Evolutionary conservation across 1,284 basidiomycete species (phyloP), one percentile per base, ranked within the genome.

Genomic region (Irpex lacteus): DNA sequence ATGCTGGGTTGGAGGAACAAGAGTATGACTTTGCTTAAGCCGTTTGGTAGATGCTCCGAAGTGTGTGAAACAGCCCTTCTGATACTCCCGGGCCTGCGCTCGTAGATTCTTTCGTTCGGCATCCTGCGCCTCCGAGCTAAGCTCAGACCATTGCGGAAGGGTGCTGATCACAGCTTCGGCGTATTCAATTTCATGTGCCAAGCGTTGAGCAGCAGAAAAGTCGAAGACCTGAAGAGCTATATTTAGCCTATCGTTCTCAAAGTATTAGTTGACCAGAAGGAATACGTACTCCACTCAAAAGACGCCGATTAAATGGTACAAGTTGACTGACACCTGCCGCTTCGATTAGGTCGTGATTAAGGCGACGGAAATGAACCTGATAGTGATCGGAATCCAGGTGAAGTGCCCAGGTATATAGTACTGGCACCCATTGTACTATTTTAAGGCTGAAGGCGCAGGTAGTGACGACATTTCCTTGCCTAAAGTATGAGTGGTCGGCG

Each of bases 401-500:
- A 21, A 37, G 6, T 15, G 62, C 21, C 60, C 60, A 65, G 1
- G 64, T 62, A 44, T 62, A 62, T 3, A 65, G 52, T 4, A 65
- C 50, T 7, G 64, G 64, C 19, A 60, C 49, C 64, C 64, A 65
- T 13, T 13, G 13, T n/a, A 38, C 52, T 8, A 53, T n/a, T 4
- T 4, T 21, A 4, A 53, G 8, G 26, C 36, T 60, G 57, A 62
- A 65, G 3, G 36, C 60, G 32, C 44, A 36, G 6, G 64, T 62
- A 2, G 49, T 52, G 21, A 65, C 11, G 11, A 65, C 56, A n/a
- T 19, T 62, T 3, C 64, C 64, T 5, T 40, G 3, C 11, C 13
- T 19, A 49, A 65, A 62, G 36, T 53, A 65, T 4, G 47, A 40
- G 26, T 65, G 64, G 57, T 65, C 61, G n/a, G 60, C 57, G 49